Conservation (phyloP, 345 rosid species). For the Brassica incana region DNA sequence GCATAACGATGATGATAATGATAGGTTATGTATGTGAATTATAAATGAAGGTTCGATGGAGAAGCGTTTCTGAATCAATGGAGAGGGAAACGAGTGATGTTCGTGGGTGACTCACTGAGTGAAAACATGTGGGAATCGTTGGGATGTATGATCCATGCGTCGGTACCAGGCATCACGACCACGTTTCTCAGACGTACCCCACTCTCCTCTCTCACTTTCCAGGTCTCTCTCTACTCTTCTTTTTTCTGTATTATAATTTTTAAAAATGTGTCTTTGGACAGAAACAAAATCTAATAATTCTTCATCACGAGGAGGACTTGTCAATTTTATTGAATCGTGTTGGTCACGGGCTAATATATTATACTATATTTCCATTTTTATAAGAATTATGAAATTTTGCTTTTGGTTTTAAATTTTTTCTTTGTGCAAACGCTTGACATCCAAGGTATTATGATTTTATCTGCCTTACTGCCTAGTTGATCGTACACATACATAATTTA, state of each 20-base stretch:
- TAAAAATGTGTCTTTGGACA: conserved; percentile 9
- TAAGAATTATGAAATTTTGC: conserved; percentile 6
- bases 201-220: conserved; percentile 58
- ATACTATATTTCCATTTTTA: neutral
- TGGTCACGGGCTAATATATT: conserved; percentile 30
- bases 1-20: neutral
- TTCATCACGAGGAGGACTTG: conserved; percentile 32
- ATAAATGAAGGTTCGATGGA: conserved; percentile 64
- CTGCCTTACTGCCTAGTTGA: conserved; percentile 8
- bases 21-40: conserved; percentile 3
- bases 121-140: conserved; percentile 79
- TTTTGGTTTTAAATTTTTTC: conserved; percentile 5
- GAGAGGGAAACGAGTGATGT: conserved; percentile 96
- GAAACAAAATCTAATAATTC: conserved; percentile 27
- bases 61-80: conserved; percentile 59
- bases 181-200: conserved; percentile 44
- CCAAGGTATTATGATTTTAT: conserved; percentile 30
- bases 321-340: conserved; percentile 14
- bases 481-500: neutral
- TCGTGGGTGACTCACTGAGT: conserved; percentile 95
- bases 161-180: conserved; percentile 58
- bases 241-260: neutral
- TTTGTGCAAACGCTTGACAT: conserved; percentile 24
- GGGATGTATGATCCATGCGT: conserved; percentile 70
- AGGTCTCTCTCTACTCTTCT: conserved; percentile 36